phyloP scores from a whole-genome alignment of 2,329 filamentous ascomycete genomes.

The Phaeosphaeria sp. region DNA sequence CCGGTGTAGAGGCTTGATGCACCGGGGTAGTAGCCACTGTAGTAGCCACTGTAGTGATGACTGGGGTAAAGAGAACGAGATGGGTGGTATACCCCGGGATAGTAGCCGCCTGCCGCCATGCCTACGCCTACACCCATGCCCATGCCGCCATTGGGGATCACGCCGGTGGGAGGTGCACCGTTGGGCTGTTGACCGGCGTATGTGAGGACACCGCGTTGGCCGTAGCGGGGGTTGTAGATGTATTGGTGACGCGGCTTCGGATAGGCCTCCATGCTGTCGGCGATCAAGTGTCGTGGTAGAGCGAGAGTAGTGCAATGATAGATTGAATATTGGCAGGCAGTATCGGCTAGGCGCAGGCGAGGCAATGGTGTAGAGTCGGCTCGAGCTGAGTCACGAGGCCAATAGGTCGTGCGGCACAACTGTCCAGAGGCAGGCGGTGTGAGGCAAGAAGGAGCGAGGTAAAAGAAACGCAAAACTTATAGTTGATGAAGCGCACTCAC shows the following conservation, averaged over 20 bases:
- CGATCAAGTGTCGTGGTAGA: background rate
- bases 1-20: slow-evolving; percentile 17
- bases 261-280: slow-evolving; percentile 24
- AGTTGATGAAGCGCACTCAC: slow-evolving; percentile 30
- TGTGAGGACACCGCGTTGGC: slow-evolving; percentile 35
- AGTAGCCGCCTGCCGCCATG: slow-evolving; percentile 20
- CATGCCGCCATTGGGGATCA: slow-evolving; percentile 16
- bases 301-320: background rate
- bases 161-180: slow-evolving; percentile 31
- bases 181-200: slow-evolving; percentile 37
- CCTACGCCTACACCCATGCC: slow-evolving; percentile 16
- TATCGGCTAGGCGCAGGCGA: slow-evolving; percentile 9
- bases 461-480: slow-evolving; percentile 7
- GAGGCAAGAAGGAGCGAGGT: slow-evolving; percentile 12
- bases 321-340: slow-evolving; percentile 16
- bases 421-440: slow-evolving; percentile 22
- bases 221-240: slow-evolving; percentile 37
- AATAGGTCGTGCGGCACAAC: slow-evolving; percentile 8
- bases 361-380: slow-evolving; percentile 1
- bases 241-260: slow-evolving; percentile 43
- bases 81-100: slow-evolving; percentile 33
- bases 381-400: background rate
- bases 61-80: slow-evolving; percentile 23
- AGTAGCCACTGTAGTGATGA: slow-evolving; percentile 12
- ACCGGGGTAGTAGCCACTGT: slow-evolving; percentile 14